These are phyloP conservation scores for Dendrobium chrysotoxum DNA, from an alignment of 106 monocot genomes.

Conservation along the genomic window DNA sequence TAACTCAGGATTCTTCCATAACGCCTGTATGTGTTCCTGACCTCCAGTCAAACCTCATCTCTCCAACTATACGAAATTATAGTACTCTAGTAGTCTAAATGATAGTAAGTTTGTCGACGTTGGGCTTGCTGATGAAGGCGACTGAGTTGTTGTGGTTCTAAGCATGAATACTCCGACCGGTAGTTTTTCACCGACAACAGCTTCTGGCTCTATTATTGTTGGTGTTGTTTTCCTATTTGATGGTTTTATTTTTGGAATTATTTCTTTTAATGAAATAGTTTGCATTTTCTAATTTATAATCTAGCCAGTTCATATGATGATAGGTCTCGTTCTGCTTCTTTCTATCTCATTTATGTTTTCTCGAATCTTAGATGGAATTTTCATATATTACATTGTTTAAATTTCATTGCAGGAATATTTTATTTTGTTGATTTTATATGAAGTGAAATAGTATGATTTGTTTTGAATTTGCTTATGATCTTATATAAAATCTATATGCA, in stretches of 20 bases:
- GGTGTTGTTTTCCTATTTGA: conserved; percentile 9
- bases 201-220: conserved; percentile 1
- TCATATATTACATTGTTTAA: too few relatives aligned
- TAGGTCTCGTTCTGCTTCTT: too few relatives aligned
- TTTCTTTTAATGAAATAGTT: conserved; percentile 2
- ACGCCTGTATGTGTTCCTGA: conserved; percentile 79
- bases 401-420: too few relatives aligned
- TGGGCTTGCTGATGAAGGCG: conserved; percentile 64
- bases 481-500: too few relatives aligned
- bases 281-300: too few relatives aligned
- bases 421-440: too few relatives aligned
- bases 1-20: conserved; percentile 51
- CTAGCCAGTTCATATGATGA: too few relatives aligned
- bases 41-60: conserved; percentile 44
- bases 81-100: conserved; percentile 55
- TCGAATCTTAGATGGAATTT: too few relatives aligned
- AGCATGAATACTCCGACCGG: conserved; percentile 57
- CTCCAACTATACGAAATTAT: conserved; percentile 77
- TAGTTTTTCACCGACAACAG: conserved; percentile 16
- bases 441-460: too few relatives aligned
- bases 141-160: conserved; percentile 84
- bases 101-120: conserved; percentile 38
- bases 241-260: conserved; percentile 27
- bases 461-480: too few relatives aligned
- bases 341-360: too few relatives aligned